Conservation (phyloP, 2,329 filamentous ascomycete species). For the Fusarium udum region DNA sequence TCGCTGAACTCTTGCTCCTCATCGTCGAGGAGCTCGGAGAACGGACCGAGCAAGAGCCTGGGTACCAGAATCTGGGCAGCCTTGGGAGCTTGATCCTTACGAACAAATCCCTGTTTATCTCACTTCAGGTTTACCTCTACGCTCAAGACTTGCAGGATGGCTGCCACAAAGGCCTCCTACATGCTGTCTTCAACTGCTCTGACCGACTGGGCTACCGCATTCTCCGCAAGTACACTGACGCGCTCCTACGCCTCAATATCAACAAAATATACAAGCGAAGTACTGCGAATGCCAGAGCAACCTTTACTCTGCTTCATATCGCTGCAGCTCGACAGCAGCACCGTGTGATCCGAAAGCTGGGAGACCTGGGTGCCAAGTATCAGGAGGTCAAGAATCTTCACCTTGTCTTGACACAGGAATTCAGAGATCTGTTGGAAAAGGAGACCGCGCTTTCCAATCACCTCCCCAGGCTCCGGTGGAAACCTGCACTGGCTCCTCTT, state of each 20-base stretch:
- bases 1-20: background rate
- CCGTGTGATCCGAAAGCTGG: background rate
- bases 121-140: background rate
- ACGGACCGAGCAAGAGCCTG: background rate
- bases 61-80: background rate
- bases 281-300: background rate
- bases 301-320: constrained; percentile 11
- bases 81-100: background rate
- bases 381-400: background rate
- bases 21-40: background rate
- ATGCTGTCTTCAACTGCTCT: background rate
- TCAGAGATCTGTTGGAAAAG: background rate
- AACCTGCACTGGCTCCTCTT: background rate
- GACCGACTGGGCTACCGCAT: background rate
- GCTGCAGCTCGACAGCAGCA: background rate
- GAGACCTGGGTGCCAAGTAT: background rate
- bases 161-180: background rate
- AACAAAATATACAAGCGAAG: background rate
- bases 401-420: background rate
- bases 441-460: background rate
- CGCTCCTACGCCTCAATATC: background rate
- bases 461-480: background rate
- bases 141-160: background rate
- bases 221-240: background rate
- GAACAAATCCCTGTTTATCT: background rate